Conservation (phyloP, 768 basidiomycete genomes). For the Leccinum arenicola region DNA sequence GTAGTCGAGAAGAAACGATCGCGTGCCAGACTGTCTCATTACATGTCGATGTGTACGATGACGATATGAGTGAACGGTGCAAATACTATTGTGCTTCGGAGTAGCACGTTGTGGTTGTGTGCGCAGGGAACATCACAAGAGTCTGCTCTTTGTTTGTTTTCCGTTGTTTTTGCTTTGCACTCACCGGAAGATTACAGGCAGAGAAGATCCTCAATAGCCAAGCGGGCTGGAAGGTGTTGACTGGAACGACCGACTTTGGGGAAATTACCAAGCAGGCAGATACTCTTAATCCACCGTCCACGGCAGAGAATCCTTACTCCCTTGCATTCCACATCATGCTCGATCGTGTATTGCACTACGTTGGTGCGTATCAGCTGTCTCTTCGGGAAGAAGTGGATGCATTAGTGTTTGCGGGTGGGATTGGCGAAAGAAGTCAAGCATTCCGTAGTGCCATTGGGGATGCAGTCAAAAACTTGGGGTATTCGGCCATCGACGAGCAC, state of each 20-base stretch:
- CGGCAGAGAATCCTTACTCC: slow-evolving; percentile 36
- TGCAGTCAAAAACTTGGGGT: slow-evolving; percentile 56
- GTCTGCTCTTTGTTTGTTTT: slow-evolving; percentile 25
- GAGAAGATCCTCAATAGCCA: slow-evolving; percentile 74
- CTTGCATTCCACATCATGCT: slow-evolving; percentile 64
- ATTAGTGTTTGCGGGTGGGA: slow-evolving; percentile 83
- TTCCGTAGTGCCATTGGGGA: slow-evolving; percentile 60
- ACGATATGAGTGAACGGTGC: too few species aligned
- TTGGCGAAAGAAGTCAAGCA: slow-evolving; percentile 72
- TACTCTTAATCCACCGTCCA: slow-evolving; percentile 15
- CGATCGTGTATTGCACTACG: slow-evolving; percentile 71
- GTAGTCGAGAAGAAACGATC: too few species aligned
- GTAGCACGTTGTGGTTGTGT: too few species aligned
- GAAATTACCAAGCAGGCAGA: slow-evolving; percentile 52
- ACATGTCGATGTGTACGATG: too few species aligned
- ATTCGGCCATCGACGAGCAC: slow-evolving; percentile 43
- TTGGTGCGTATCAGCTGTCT: slow-evolving; percentile 76
- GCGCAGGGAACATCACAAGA: slow-evolving; percentile 42
- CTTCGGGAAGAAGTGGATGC: slow-evolving; percentile 69
- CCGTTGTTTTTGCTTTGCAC: not conserved
- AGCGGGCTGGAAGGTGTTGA: slow-evolving; percentile 74
- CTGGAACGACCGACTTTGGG: slow-evolving; percentile 82
- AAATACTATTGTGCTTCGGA: too few species aligned
- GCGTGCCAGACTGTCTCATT: too few species aligned
- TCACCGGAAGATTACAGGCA: slow-evolving; percentile 38